Evolutionary conservation across 139 green algal species (phyloP), one percentile per base, ranked within the genome.

Genomic region (Spirogloea muscicola): DNA sequence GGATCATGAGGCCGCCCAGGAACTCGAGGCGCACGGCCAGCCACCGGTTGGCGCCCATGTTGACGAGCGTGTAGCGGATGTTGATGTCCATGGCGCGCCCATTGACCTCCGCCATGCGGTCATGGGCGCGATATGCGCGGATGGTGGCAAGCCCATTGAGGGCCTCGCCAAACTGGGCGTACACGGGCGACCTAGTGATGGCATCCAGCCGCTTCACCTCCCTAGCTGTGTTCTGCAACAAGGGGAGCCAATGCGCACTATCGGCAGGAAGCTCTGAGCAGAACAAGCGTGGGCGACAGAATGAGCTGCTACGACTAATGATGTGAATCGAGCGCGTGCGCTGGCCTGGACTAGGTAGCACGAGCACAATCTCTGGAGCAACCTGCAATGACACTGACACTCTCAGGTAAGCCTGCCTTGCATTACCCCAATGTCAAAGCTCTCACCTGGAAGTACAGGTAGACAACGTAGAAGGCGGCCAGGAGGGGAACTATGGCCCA

Each of bases 121-220:
- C 27, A 2, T 79, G 69, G 25, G 81, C 79, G 86, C 84, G n/a
- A 57, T 86, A 98, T 9, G 94, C 94, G 3, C 94, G 84, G 49
- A 98, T 96, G 39, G 92, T 96, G 44, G 90, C 82, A 63, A 98
- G 83, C 48, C 94, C 94, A 75, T 40, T 31, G 27, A 80, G 37
- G 2, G 76, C 76, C 58, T 87, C 82, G n/a, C 71, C 68, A 36
- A 87, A 94, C 62, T 82, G 81, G 39, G 89, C 84, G 71, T 92
- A 97, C 13, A 98, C 83, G 34, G 93, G 93, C 1, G 82, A 91
- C 38, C 91, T 84, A 0, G 81, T 90, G 49, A 90, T 84, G 3
- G 87, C 86, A 70, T 98, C 93, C 76, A 89, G 89, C n/a, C 93
- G 87, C 90, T 98, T 98, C 25, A 97, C 70, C 57, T 97, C 91